Conservation (phyloP, 495 filamentous ascomycete species). For the Daldinia loculata region DNA sequence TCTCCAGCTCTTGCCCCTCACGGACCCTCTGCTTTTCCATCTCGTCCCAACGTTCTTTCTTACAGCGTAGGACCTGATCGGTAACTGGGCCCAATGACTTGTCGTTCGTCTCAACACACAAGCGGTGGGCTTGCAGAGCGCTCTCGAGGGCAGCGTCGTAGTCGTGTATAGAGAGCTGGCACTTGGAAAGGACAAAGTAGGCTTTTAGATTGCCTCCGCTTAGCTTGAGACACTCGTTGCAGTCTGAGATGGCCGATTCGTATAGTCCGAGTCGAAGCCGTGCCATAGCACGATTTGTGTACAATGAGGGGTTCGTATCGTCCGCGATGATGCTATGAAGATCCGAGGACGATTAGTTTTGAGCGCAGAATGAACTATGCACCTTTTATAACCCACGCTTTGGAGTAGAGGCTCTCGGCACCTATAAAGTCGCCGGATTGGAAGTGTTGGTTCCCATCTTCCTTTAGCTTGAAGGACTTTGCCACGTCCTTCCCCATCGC, state of each 20-base stretch:
- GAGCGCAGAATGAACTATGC: neutral
- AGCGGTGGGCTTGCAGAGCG: constrained; percentile 75
- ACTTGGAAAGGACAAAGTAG: constrained; percentile 82
- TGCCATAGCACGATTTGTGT: constrained; percentile 90
- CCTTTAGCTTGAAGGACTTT: constrained; percentile 57
- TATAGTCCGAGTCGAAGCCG: constrained; percentile 75
- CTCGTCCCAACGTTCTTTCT: constrained; percentile 76
- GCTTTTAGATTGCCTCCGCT: constrained; percentile 77
- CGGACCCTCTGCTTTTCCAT: constrained; percentile 58
- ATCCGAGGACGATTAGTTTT: neutral
- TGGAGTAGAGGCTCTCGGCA: constrained; percentile 82
- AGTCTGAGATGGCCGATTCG: constrained; percentile 83
- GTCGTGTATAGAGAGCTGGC: constrained; percentile 76
- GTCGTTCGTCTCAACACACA: constrained; percentile 68
- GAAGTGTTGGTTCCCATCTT: constrained; percentile 71
- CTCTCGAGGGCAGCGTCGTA: constrained; percentile 77
- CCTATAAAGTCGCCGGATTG: constrained; percentile 72
- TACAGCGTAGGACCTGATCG: constrained; percentile 73
- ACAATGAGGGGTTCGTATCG: constrained; percentile 67
- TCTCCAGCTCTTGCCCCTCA: constrained; percentile 62
- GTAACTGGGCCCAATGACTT: constrained; percentile 72
- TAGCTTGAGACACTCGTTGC: constrained; percentile 74
- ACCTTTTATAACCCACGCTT: constrained; percentile 69
- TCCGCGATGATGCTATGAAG: constrained; percentile 64
- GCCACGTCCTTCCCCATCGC: constrained; percentile 32